A percentile compares a stretch with the other conserved stretches of the same genome.
Evolutionary conservation across 257 asterid genomes (phyloP).

Genomic region (Sherardia arvensis): DNA sequence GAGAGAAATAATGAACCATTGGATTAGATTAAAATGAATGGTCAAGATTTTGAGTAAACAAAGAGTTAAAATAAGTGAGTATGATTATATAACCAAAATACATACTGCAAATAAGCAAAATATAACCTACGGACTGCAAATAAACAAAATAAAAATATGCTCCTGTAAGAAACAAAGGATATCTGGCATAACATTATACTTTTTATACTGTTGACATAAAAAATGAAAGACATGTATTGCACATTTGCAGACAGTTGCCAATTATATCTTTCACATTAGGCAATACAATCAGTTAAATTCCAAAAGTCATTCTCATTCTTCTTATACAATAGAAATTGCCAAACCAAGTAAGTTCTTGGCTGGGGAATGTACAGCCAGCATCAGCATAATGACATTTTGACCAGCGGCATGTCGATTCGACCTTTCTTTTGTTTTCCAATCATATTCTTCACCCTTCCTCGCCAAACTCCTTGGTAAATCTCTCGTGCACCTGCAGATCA

Average conservation of each 20-base stretch:
- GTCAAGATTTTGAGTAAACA: too few species aligned
- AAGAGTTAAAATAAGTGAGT: too few species aligned
- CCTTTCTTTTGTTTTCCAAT: background rate
- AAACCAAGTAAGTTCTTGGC: background rate
- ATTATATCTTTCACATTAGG: constrained; percentile 21
- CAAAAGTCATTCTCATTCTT: constrained; percentile 5
- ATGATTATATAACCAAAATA: too few species aligned
- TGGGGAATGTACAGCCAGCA: background rate
- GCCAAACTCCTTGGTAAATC: constrained; percentile 88
- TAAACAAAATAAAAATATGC: too few species aligned
- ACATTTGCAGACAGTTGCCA: constrained; percentile 12
- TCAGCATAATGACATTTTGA: constrained; percentile 21
- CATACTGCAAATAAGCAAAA: too few species aligned
- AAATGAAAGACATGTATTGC: background rate
- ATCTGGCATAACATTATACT: too few species aligned
- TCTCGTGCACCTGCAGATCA: constrained; percentile 89
- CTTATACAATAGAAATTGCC: constrained; percentile 6
- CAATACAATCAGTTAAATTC: constrained; percentile 15
- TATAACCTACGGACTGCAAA: too few species aligned
- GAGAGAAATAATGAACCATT: too few species aligned
- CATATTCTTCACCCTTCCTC: constrained; percentile 74
- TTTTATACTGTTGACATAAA: background rate
- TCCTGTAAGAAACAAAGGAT: too few species aligned
- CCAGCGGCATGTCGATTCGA: constrained; percentile 11
- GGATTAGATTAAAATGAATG: too few species aligned